A percentile compares a stretch with the other conserved stretches of the same genome.
Conservation (phyloP, 192 early-diverging fungal species). For the Gaertneriomyces sp. region DNA sequence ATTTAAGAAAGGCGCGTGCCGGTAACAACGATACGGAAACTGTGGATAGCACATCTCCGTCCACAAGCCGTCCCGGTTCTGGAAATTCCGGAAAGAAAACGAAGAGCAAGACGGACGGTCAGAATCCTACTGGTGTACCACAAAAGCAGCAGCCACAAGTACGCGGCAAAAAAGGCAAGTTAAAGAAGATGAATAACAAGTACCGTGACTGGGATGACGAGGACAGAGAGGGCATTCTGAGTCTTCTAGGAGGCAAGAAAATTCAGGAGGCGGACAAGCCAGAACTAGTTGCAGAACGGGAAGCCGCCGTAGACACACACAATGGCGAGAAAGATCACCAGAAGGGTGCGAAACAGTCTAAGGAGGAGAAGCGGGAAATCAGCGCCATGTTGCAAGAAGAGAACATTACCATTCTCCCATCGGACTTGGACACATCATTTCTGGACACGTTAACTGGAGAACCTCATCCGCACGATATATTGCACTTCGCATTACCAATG, state of each 20-base stretch:
- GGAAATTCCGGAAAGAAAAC: not conserved
- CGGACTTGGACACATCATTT: constrained; percentile 21
- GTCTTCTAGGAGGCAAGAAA: constrained; percentile 75
- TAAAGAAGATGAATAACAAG: constrained; percentile 89
- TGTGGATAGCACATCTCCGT: not conserved
- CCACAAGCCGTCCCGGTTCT: constrained; percentile 8
- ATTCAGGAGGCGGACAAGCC: constrained; percentile 54
- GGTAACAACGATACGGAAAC: constrained; percentile 6
- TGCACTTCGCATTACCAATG: constrained; percentile 84
- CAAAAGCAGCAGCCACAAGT: constrained; percentile 36
- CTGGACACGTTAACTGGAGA: constrained; percentile 79
- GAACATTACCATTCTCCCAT: constrained; percentile 28
- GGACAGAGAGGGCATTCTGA: constrained; percentile 77
- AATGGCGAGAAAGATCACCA: not conserved
- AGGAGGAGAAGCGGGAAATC: constrained; percentile 14
- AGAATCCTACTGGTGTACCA: not conserved
- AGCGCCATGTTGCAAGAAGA: constrained; percentile 36
- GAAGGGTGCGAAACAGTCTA: not conserved
- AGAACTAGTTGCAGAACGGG: constrained; percentile 18
- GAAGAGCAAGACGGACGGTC: not conserved
- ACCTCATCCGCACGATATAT: constrained; percentile 73
- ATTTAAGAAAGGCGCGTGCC: constrained; percentile 65
- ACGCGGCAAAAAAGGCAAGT: constrained; percentile 85
- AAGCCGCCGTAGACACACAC: constrained; percentile 1
- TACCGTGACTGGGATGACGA: constrained; percentile 96